These are phyloP conservation scores for Lactarius sp. DNA, from an alignment of 768 basidiomycete genomes.

Conservation along the genomic window DNA sequence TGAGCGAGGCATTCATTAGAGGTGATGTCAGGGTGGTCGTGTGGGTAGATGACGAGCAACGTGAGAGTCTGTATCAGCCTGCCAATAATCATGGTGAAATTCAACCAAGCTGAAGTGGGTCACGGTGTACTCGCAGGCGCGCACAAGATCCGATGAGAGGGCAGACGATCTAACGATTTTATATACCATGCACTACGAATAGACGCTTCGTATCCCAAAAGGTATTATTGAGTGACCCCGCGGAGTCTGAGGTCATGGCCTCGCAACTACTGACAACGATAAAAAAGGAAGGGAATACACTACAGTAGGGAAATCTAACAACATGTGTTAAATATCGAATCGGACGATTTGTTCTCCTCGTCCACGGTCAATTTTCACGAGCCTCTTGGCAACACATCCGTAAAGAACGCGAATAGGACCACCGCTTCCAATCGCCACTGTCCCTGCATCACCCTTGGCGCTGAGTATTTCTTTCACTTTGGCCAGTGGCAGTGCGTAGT, in stretches of 20 bases:
- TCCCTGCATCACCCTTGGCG: conserved; percentile 37
- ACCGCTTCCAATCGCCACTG: conserved; percentile 27
- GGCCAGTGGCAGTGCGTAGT: conserved; percentile 55
- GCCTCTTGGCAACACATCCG: conserved; percentile 73
- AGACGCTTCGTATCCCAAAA: too few relatives aligned
- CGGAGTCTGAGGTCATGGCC: too few relatives aligned
- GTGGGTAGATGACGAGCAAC: conserved; percentile 42
- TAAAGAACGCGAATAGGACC: conserved; percentile 60
- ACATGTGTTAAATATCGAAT: conserved; percentile 48
- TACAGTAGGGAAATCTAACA: too few relatives aligned
- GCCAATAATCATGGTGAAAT: conserved; percentile 15
- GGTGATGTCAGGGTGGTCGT: conserved; percentile 37
- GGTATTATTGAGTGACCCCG: too few relatives aligned
- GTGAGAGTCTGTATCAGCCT: conserved; percentile 21
- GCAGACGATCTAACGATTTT: not conserved
- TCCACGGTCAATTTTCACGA: conserved; percentile 72
- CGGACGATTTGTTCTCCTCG: conserved; percentile 70
- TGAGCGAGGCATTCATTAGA: conserved; percentile 42
- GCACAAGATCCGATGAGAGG: too few relatives aligned
- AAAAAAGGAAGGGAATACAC: too few relatives aligned
- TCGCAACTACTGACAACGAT: too few relatives aligned
- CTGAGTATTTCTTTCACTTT: conserved; percentile 56
- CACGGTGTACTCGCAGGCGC: not conserved
- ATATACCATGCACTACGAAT: too few relatives aligned
- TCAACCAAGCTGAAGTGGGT: not conserved